Conservation (phyloP, 441 rosid genomes). For the Pelargonium citronellum region DNA sequence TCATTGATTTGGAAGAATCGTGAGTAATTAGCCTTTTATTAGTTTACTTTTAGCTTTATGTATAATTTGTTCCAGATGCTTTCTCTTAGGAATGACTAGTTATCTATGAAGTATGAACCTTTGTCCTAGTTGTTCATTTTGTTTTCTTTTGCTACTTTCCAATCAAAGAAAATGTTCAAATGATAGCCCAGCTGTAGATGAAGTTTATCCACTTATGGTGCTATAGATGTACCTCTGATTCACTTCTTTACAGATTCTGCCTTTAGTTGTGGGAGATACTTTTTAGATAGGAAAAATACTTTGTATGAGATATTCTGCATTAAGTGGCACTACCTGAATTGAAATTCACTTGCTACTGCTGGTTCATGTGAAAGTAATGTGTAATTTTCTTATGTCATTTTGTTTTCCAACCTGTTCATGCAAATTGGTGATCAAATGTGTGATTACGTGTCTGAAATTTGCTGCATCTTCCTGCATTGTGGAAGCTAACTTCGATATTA, state of each 20-base stretch:
- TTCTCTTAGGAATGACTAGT: slow-evolving; percentile 4
- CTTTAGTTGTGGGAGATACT: no score
- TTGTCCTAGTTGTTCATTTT: background rate
- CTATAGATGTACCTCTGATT: no score
- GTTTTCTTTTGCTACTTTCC: no score
- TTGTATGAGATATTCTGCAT: no score
- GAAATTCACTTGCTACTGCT: no score
- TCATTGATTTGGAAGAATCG: slow-evolving; percentile 99
- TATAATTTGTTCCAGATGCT: slow-evolving; percentile 13
- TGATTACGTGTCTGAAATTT: background rate
- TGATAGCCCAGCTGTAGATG: no score
- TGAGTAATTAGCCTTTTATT: slow-evolving; percentile 38
- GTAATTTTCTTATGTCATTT: background rate
- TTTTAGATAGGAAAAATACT: no score
- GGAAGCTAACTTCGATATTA: background rate
- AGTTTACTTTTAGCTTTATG: slow-evolving; percentile 12
- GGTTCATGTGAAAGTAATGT: no score
- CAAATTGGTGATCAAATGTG: background rate
- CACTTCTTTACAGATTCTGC: no score
- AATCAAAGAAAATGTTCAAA: no score
- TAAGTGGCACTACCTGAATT: no score
- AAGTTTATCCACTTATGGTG: no score
- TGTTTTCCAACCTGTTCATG: background rate
- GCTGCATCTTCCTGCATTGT: background rate
- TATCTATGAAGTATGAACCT: background rate